Evolutionary conservation across 1,284 basidiomycete species (phyloP), one percentile per base, ranked within the genome.

Genomic region (Anthracocystis setariae): DNA sequence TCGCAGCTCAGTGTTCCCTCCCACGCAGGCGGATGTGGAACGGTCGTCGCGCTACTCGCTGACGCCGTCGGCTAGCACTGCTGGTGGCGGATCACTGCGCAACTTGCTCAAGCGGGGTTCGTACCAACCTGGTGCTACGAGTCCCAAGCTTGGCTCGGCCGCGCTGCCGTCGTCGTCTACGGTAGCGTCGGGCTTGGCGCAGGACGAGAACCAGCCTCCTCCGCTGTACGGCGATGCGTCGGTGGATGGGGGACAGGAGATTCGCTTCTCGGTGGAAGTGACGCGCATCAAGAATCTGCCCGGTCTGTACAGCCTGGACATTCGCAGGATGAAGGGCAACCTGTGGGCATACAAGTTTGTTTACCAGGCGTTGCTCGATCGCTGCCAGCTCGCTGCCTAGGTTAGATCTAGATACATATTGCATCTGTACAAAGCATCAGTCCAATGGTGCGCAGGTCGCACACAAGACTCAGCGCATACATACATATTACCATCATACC

Each of bases 341-440:
- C 39, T 79, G 13, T 80, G 77, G 73, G 71, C 77, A 7, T 82
- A 78, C 67, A 81, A 82, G 74, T 82, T 79, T 49, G 53, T 81
- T 55, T 82, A 82, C 56, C 72, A 79, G 40, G 74, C 76, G 10
- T 42, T 82, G 9, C 63, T 82, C 8, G 74, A 74, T 42, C 62
- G 72, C 3, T 66, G 73, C 45, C 69, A 76, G 29, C 58, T 78
- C 7, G 49, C 29, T 29, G 39, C 47, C 25, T 56, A 25, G 37
- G n/a, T n/a, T n/a, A n/a, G n/a, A n/a, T n/a, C n/a, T n/a, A n/a
- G n/a, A 15, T 13, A 9, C 25, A n/a, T 29, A 29, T 39, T 38
- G 29, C 29, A 29, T 29, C 12, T 29, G n/a, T n/a, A n/a, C n/a
- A n/a, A n/a, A n/a, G n/a, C n/a, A n/a, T n/a, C n/a, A n/a, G n/a